These are phyloP conservation scores for Xylariaceae sp. DNA, from an alignment of 2,329 filamentous ascomycete species.

Conservation along the genomic window DNA sequence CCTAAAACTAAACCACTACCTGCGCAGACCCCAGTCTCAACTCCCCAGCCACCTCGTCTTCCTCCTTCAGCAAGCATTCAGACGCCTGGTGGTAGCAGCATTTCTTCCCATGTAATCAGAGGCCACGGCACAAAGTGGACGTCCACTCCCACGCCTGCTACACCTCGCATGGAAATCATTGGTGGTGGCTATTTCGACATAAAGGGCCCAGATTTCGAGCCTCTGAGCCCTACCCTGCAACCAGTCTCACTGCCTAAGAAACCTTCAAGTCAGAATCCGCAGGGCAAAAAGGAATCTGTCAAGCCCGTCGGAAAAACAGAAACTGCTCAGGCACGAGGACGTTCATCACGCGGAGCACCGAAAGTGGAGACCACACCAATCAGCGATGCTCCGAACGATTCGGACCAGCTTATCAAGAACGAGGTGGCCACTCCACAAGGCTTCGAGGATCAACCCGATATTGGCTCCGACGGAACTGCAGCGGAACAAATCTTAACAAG, in stretches of 20 bases:
- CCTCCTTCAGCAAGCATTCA: constrained; percentile 19
- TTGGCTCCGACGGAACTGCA: constrained; percentile 51
- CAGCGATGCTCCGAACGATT: constrained; percentile 42
- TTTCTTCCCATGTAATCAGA: constrained; percentile 29
- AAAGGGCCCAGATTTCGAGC: constrained; percentile 54
- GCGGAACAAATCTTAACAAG: constrained; percentile 35
- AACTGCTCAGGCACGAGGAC: constrained; percentile 25
- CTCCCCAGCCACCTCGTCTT: constrained; percentile 17
- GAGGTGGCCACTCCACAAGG: constrained; percentile 54
- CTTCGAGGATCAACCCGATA: constrained; percentile 53
- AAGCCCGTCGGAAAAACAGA: constrained; percentile 29
- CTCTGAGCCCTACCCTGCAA: constrained; percentile 51
- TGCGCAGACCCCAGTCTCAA: constrained; percentile 20
- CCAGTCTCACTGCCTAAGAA: constrained; percentile 36
- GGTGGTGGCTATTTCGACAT: constrained; percentile 36
- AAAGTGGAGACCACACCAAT: constrained; percentile 35
- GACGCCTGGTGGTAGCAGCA: constrained; percentile 20
- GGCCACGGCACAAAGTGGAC: constrained; percentile 57
- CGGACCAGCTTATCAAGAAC: constrained; percentile 53
- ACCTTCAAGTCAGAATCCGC: constrained; percentile 30
- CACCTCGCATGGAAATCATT: constrained; percentile 39
- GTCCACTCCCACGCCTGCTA: constrained; percentile 53
- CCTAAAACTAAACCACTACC: constrained; percentile 21
- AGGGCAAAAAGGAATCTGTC: constrained; percentile 33
- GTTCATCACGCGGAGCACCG: constrained; percentile 35